Percentiles rank a stretch among this genome's conserved stretches.
Conservation (phyloP, 768 basidiomycete species). For the Asterophora lycoperdoides region DNA sequence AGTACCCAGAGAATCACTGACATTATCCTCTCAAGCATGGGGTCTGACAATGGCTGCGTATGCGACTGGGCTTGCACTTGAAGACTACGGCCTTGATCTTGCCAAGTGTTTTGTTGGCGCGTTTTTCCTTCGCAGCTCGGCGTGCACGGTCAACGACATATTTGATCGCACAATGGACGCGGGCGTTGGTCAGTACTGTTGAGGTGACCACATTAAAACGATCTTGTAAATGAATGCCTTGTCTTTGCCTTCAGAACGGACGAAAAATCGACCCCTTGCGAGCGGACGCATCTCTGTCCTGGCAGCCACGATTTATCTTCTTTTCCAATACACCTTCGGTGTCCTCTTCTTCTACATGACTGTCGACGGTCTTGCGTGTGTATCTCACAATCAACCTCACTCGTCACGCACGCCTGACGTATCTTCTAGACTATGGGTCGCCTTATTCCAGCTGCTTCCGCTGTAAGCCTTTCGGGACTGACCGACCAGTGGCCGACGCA, state of each 20-base stretch:
- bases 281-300: slow-evolving; percentile 45
- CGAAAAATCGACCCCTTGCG: slow-evolving; percentile 42
- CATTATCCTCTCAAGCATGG: slow-evolving; percentile 33
- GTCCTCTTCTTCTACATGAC: slow-evolving; percentile 32
- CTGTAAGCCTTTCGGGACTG: slow-evolving; percentile 28
- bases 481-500: neutral
- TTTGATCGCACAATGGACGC: slow-evolving; percentile 50
- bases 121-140: slow-evolving; percentile 42
- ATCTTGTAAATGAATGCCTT: neutral
- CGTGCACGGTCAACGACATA: slow-evolving; percentile 55
- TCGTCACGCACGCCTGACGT: neutral
- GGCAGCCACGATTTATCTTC: slow-evolving; percentile 36
- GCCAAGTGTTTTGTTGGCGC: slow-evolving; percentile 35
- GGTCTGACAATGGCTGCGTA: slow-evolving; percentile 49
- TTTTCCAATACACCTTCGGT: slow-evolving; percentile 38
- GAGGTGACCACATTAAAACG: no score
- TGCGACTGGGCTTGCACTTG: slow-evolving; percentile 26
- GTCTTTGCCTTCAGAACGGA: slow-evolving; percentile 35
- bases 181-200: slow-evolving; percentile 40
- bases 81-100: slow-evolving; percentile 28
- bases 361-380: slow-evolving; percentile 15
- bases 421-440: slow-evolving; percentile 33
- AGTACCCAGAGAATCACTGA: neutral
- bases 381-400: neutral
- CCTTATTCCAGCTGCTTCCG: slow-evolving; percentile 43